Base-by-base conservation (phyloP, 345 rosid species). In the Dovyalis caffra region DNA sequence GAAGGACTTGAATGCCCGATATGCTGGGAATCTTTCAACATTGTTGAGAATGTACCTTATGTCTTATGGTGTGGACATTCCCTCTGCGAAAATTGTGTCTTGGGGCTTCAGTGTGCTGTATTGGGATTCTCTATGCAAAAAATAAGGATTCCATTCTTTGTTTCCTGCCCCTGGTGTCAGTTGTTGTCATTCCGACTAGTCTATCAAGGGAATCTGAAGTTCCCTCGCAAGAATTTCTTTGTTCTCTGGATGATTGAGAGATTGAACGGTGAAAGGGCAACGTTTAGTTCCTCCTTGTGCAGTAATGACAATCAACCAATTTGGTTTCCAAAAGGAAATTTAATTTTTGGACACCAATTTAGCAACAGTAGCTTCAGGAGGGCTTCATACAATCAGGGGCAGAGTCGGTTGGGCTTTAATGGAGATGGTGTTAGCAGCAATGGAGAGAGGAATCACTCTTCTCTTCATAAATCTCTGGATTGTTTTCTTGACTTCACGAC, bases 21-120 rank as follows among this genome's bases (percentile, higher is more conserved):
- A 38, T 93, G 95, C 82, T 91, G 89, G 85, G 98, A 93, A 72
- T 89, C 92, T 53, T 93, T 93, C 78, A 91, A 93, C 79, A 86
- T 91, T 0, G 97, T 93, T 23, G 98, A 93, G 72, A 93, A 93
- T 31, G 90, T 93, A 65, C 98, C 97, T 0, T 93, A 88, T 37
- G 97, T 93, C 62, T 66, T 93, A 67, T 91, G 97, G 98, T 93
- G 98, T 31, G 98, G 98, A 28, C 98, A 91, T 66, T 88, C 98
- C 0, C 90, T 93, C 18, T 93, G 97, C 72, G 89, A 89, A 76
- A 90, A 91, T 77, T 91, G 98, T 83, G 79, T 93, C 67, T 81
- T 90, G 33, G 95, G 89, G 68, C 90, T 93, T 57, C 93, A 91
- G 15, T 85, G 90, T 88, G 91, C 92, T 5, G 85, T 88, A 21